Evolutionary conservation across 495 filamentous ascomycete genomes (phyloP).

Genomic region (Bryoglossum gracile): DNA sequence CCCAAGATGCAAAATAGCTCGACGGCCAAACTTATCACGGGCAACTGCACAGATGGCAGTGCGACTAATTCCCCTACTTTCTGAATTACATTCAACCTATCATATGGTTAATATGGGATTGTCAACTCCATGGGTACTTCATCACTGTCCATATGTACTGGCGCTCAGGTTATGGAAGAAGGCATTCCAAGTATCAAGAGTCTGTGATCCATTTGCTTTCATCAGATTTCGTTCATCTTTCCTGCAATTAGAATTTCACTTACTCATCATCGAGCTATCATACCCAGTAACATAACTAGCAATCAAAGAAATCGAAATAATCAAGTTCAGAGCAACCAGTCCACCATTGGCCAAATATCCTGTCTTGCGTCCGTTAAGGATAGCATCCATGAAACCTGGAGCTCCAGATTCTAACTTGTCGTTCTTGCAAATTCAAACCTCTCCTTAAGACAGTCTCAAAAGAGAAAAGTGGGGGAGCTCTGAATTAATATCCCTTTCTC

Average conservation of each 20-base stretch:
- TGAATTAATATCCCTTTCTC: background rate
- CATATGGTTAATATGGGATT: background rate
- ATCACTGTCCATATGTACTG: conserved; percentile 11
- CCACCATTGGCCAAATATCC: conserved; percentile 10
- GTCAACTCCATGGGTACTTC: background rate
- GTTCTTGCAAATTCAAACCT: background rate
- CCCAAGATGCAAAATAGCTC: conserved; percentile 9
- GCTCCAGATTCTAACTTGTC: conserved; percentile 3
- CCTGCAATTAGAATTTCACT: background rate
- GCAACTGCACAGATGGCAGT: conserved; percentile 12
- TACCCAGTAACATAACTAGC: conserved; percentile 21
- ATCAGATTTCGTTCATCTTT: background rate
- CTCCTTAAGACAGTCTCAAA: background rate
- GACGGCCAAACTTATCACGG: conserved; percentile 15
- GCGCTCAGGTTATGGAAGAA: conserved; percentile 16
- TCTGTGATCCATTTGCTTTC: conserved; percentile 14
- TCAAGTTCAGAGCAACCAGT: conserved; percentile 12
- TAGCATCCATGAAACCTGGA: conserved; percentile 15
- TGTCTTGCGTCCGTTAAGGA: conserved; percentile 6
- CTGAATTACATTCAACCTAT: conserved; percentile 18
- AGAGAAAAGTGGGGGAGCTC: too few relatives aligned
- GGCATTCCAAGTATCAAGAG: conserved; percentile 12
- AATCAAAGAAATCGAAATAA: conserved; percentile 12
- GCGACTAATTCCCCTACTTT: conserved; percentile 17
- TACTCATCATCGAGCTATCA: conserved; percentile 22